Evolutionary conservation across 208 protist species (phyloP).

Genomic region (Trypanosoma platydactyli): DNA sequence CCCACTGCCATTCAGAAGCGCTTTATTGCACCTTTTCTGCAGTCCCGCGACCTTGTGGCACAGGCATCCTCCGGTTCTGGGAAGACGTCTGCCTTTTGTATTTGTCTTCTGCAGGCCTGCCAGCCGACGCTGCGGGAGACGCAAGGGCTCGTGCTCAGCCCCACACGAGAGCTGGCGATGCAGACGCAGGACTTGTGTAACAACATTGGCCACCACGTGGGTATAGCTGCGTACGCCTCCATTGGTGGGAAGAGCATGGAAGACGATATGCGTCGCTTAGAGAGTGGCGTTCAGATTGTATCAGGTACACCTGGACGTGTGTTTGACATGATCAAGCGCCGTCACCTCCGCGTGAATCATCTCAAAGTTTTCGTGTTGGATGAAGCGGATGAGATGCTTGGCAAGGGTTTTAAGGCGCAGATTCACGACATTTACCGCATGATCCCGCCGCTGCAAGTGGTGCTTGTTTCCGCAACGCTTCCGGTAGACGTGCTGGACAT

Average conservation of each 20-base stretch:
- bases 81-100: conserved; percentile 98
- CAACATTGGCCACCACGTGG: conserved; percentile 94
- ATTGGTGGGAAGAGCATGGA: conserved; percentile 93
- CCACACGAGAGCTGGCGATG: conserved; percentile 97
- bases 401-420: conserved; percentile 98
- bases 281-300: conserved; percentile 94
- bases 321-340: conserved; percentile 96
- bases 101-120: conserved; percentile 91
- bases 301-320: conserved; percentile 98
- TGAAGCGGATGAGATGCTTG: conserved; percentile 99
- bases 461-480: conserved; percentile 90
- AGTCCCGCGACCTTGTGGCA: conserved; percentile 95
- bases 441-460: conserved; percentile 90
- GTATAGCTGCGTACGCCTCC: conserved; percentile 84
- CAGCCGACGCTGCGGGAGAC: conserved; percentile 74
- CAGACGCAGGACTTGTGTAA: conserved; percentile 96
- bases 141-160: conserved; percentile 97
- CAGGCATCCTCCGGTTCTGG: conserved; percentile 99
- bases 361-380: conserved; percentile 97
- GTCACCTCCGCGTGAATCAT: conserved; percentile 70
- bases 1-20: conserved; percentile 99
- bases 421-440: conserved; percentile 98
- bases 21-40: conserved; percentile 93
- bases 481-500: conserved; percentile 94
- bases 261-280: conserved; percentile 91